Evolutionary conservation across 1,284 basidiomycete species (phyloP), one percentile per base, ranked within the genome.

Genomic region (Dichomitus squalens): DNA sequence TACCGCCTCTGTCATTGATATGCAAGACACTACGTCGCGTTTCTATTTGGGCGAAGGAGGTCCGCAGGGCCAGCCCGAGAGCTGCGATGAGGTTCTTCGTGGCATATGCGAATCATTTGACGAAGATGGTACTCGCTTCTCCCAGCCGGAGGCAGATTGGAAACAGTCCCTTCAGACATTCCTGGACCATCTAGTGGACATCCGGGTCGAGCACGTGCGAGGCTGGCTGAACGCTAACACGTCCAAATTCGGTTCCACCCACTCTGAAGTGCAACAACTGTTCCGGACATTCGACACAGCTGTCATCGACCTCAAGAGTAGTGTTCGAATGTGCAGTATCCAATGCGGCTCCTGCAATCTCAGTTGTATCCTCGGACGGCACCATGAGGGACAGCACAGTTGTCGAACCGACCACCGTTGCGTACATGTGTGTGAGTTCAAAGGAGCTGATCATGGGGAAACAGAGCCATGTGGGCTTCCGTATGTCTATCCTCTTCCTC

Each of bases 351-450:
- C 50, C 0, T 87, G 86, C 66, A 73, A 79, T 41, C 71, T 86
- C 2, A 59, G 69, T 14, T 87, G 85, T 57, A 40, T 83, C 5
- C 73, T 70, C 16, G 71, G 70, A 49, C 73, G 76, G 2, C 73
- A 72, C 11, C 86, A 87, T 53, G 72, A 73, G 3, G 75, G 73
- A 0, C 53, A 52, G 0, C 86, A 87, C 57, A 64, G 78, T 48
- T 87, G 85, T 60, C 65, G 67, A 20, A 81, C 84, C 0, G 65
- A 70, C 23, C 85, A 86, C 58, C 31, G 59, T 1, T 87, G 85
- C 57, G 51, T 61, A 11, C 71, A 72, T 23, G 7, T 47, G 12
- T 86, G 86, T 49, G 72, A 75, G 35, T 84, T 78, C 60, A 70
- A 68, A 43, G 68, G 75, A 8, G 75, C 73, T 7, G 72, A 78